A percentile compares a stretch with the other conserved stretches of the same genome.
These are phyloP conservation scores for Glonium stellatum DNA, from an alignment of 495 filamentous ascomycete species.

Conservation along the genomic window DNA sequence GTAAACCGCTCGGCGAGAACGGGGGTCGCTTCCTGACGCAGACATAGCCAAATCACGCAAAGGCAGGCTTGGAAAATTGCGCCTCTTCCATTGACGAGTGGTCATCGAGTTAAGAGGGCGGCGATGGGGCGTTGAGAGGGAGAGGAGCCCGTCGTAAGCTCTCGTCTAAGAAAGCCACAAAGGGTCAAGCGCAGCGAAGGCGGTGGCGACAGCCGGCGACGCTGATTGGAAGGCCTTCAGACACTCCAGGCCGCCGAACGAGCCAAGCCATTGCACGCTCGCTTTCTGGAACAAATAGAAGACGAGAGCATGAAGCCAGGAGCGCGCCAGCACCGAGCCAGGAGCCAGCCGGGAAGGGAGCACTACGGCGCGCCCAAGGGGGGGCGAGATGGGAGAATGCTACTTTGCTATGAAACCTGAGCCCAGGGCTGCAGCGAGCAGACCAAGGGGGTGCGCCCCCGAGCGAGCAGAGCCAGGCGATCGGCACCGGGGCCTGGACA, in stretches of 20 bases:
- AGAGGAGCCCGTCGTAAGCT: neutral
- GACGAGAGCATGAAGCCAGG: neutral
- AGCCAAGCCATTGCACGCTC: constrained; percentile 8
- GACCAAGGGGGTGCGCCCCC: neutral
- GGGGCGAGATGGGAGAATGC: constrained; percentile 5
- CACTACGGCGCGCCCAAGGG: no score
- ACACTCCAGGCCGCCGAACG: neutral
- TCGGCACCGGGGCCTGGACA: neutral
- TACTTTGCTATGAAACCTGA: constrained; percentile 27
- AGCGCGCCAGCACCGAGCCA: no score
- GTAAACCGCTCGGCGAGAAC: neutral
- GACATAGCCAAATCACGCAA: neutral
- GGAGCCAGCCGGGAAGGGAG: neutral
- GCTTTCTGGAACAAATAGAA: constrained; percentile 8
- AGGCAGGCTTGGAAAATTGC: neutral
- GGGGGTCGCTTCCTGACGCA: neutral
- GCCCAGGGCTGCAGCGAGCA: neutral
- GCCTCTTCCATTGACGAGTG: neutral
- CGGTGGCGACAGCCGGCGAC: neutral
- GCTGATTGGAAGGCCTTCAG: neutral
- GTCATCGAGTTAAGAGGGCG: neutral
- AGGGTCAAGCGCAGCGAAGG: neutral
- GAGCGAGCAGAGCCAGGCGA: neutral
- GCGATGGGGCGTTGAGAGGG: neutral
- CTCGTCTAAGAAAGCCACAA: constrained; percentile 1